phyloP scores from a whole-genome alignment of 2,329 filamentous ascomycete genomes.

The Colletotrichum costaricense region DNA sequence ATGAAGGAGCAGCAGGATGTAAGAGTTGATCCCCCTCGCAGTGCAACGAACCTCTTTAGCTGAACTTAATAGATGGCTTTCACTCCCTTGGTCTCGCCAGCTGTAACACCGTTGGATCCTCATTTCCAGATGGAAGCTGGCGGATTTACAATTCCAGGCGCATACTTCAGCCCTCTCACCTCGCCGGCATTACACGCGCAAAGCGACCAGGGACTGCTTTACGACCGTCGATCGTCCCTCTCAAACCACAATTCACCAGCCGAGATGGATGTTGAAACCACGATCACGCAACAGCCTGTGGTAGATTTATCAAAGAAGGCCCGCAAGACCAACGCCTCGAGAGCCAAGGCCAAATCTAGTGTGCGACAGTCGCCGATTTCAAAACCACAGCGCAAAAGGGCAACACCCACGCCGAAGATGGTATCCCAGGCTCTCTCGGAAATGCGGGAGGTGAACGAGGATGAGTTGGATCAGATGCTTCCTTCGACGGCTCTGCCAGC shows the following conservation, averaged over 20 bases:
- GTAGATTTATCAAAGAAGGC: conserved; percentile 64
- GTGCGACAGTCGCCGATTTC: conserved; percentile 79
- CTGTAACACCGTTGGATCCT: conserved; percentile 81
- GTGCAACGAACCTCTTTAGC: conserved; percentile 37
- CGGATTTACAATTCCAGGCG: conserved; percentile 72
- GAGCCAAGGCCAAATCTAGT: conserved; percentile 62
- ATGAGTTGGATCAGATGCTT: conserved; percentile 43
- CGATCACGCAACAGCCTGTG: conserved; percentile 50
- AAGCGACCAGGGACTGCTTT: conserved; percentile 60
- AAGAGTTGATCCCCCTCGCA: conserved; percentile 43
- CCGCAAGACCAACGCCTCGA: conserved; percentile 62
- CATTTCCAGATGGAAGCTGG: conserved; percentile 71
- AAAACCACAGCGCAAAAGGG: conserved; percentile 71
- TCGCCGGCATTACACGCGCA: conserved; percentile 84
- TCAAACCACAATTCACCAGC: conserved; percentile 63
- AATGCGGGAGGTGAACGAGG: conserved; percentile 56
- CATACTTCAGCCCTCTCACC: conserved; percentile 86
- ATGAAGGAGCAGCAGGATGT: conserved; percentile 78
- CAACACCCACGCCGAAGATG: conserved; percentile 64
- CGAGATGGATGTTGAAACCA: conserved; percentile 66
- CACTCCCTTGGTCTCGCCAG: conserved; percentile 85
- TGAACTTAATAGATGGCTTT: conserved; percentile 72
- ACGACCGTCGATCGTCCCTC: conserved; percentile 57
- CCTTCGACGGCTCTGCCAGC: conserved; percentile 33
- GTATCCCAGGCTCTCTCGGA: conserved; percentile 67